phyloP scores from a whole-genome alignment of 768 basidiomycete genomes.

The Tricholoma flavovirens region DNA sequence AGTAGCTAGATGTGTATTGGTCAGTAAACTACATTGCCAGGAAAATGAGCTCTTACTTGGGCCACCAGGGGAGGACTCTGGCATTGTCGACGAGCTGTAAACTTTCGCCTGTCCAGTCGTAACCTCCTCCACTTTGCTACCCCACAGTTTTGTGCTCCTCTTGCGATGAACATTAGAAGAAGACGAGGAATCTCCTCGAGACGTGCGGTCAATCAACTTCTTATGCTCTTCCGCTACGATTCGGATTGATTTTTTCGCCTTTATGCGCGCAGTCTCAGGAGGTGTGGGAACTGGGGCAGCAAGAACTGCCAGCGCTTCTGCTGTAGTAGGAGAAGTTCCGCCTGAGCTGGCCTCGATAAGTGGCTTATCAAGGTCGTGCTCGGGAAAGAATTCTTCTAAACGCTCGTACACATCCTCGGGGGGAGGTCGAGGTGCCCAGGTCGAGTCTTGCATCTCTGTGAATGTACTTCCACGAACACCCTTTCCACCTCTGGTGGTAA shows the following conservation, averaged over 20 bases:
- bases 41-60: slow-evolving; percentile 50
- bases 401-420: slow-evolving; percentile 92
- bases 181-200: slow-evolving; percentile 48
- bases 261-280: slow-evolving; percentile 36
- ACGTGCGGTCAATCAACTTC: slow-evolving; percentile 64
- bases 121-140: slow-evolving; percentile 88
- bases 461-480: slow-evolving; percentile 50
- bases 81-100: slow-evolving; percentile 33
- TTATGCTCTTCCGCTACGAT: slow-evolving; percentile 88
- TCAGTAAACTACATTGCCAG: slow-evolving; percentile 11
- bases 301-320: slow-evolving; percentile 42
- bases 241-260: slow-evolving; percentile 87
- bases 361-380: slow-evolving; percentile 92
- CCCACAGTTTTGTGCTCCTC: slow-evolving; percentile 95
- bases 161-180: slow-evolving; percentile 56
- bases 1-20: slow-evolving; percentile 47
- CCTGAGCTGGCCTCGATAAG: slow-evolving; percentile 85
- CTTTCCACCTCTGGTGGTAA: slow-evolving; percentile 25
- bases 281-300: slow-evolving; percentile 29
- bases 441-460: slow-evolving; percentile 54
- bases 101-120: slow-evolving; percentile 64
- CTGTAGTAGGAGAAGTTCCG: slow-evolving; percentile 68
- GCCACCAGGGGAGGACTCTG: slow-evolving; percentile 59
- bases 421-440: slow-evolving; percentile 87
- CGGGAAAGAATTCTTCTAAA: slow-evolving; percentile 92